A percentile compares a stretch with the other conserved stretches of the same genome.
Conservation (phyloP, 352 stramenopile genomes). For the Phytophthora citricola region DNA sequence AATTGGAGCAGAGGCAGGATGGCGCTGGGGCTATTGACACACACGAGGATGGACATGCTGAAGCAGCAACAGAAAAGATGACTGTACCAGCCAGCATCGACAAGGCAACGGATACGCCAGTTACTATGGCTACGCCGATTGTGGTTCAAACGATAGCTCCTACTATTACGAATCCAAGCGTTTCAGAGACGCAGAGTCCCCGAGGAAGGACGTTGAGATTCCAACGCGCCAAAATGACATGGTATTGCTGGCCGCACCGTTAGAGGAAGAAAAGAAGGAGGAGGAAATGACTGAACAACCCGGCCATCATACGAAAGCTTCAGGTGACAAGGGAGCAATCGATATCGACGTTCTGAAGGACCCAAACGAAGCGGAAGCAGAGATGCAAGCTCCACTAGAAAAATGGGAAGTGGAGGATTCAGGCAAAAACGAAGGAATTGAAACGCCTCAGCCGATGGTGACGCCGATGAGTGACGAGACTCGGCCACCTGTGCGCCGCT, state of each 20-base stretch:
- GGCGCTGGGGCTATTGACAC: not conserved
- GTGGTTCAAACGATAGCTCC: not conserved
- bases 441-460: constrained; percentile 5
- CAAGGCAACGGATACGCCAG: not conserved
- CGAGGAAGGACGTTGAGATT: constrained; percentile 4
- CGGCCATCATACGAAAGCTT: constrained; percentile 6
- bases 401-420: constrained; percentile 22
- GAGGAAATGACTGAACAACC: not conserved
- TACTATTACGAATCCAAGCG: constrained; percentile 2
- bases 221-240: constrained; percentile 16
- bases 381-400: constrained; percentile 29
- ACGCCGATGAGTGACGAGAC: constrained; percentile 10
- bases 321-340: not conserved
- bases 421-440: constrained; percentile 1
- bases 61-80: not conserved
- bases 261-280: constrained; percentile 9
- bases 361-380: constrained; percentile 15
- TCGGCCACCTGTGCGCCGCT: constrained; percentile 19
- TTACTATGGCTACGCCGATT: not conserved
- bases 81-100: not conserved
- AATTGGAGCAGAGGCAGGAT: constrained; percentile 11
- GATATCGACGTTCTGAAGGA: constrained; percentile 7
- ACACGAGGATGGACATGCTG: constrained; percentile 8
- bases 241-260: constrained; percentile 1
- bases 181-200: constrained; percentile 1